Evolutionary conservation across 139 green algal genomes (phyloP), one percentile per base, ranked within the genome.

Genomic region (Desmodesmus armatus): DNA sequence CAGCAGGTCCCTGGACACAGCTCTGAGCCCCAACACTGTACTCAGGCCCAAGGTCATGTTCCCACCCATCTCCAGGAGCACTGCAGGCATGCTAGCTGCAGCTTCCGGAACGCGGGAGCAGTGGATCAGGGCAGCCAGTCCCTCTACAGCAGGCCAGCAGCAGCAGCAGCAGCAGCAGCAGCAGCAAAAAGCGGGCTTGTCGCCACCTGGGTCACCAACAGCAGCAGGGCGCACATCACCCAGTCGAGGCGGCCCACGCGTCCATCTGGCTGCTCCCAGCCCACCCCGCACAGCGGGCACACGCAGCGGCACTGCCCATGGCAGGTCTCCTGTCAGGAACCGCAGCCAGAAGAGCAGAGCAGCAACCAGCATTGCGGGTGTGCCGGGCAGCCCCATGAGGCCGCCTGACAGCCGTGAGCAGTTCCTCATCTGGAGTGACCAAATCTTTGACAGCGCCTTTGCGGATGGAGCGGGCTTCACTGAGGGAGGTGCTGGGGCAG

Each of bases 371-470:
- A 39, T 82, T 29, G 55, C 76, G 2, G 76, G 53, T 37, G 58
- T 82, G 70, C 80, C 80, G 40, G 80, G 80, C 70, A 86, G 80
- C 53, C 80, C 80, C 2, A 80, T 63, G 15, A 27, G 27, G 29
- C 37, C 67, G 41, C 80, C 80, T 43, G 70, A 79, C 25, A 62
- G 23, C 47, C 55, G 53, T 9, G 83, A 84, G 80, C 80, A 86
- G 80, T 94, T 93, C 77, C 51, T 93, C 5, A 90, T 83, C 63
- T 93, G 90, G 90, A n/a, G n/a, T n/a, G n/a, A n/a, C n/a, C n/a
- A n/a, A n/a, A n/a, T n/a, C n/a, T 82, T 93, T 60, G 90, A 93
- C 76, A 91, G 83, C 88, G 91, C 90, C 13, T 91, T 93, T 81
- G 37, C 73, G 21, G 90, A 84, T 25, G 72, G n/a, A n/a, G n/a